phyloP scores from a whole-genome alignment of 768 basidiomycete species.

The Agrocybe praecox region DNA sequence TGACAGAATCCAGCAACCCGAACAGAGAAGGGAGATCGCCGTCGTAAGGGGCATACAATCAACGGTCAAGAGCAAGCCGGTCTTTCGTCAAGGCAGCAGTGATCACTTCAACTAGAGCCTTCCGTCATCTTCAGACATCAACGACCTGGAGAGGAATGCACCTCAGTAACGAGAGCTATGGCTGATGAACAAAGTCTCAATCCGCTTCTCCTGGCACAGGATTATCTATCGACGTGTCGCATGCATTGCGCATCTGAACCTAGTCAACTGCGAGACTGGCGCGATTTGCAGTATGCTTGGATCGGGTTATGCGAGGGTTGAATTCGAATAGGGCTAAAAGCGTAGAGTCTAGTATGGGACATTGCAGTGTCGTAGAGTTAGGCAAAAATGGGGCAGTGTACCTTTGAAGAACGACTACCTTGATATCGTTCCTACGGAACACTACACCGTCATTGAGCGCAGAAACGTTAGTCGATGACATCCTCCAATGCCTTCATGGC shows the following conservation, averaged over 20 bases:
- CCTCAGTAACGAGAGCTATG: not conserved
- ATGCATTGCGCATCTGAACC: conserved; percentile 5
- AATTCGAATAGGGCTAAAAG: not conserved
- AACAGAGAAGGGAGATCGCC: not conserved
- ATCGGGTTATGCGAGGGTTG: not conserved
- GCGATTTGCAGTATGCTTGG: not conserved
- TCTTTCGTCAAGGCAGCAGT: not conserved
- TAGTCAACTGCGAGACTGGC: conserved; percentile 5
- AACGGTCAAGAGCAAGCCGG: not conserved
- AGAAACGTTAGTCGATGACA: too few relatives aligned
- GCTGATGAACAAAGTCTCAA: conserved; percentile 6
- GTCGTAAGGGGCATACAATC: not conserved
- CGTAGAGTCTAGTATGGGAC: too few relatives aligned
- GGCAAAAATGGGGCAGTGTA: too few relatives aligned
- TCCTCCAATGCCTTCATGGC: too few relatives aligned
- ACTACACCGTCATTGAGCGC: too few relatives aligned
- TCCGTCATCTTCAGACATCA: conserved; percentile 1
- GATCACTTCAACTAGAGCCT: conserved; percentile 3
- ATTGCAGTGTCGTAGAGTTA: too few relatives aligned
- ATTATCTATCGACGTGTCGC: conserved; percentile 4
- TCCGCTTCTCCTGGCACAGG: conserved; percentile 1
- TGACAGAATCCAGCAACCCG: not conserved
- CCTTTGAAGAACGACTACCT: too few relatives aligned
- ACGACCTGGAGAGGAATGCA: conserved; percentile 3
- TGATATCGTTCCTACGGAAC: too few relatives aligned